Evolutionary conservation across 129 eudicot genomes (phyloP).

Genomic region (Arctium lappa): DNA sequence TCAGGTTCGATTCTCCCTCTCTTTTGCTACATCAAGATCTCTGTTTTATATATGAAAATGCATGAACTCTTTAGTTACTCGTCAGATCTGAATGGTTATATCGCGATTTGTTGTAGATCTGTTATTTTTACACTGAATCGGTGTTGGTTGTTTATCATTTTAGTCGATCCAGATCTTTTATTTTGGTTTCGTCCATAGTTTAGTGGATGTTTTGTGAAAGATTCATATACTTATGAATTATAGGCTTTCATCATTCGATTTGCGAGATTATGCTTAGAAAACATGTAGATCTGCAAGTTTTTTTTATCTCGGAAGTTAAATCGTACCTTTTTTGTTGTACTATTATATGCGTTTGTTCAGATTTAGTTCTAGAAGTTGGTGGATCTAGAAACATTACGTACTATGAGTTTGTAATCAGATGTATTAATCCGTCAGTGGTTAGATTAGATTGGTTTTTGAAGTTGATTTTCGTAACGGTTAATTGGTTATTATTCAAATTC

Average conservation of each 20-base stretch:
- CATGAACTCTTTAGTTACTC: not conserved
- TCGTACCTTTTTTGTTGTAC: not conserved
- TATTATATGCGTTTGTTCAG: not conserved
- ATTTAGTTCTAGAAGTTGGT: not conserved
- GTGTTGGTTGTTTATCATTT: not conserved
- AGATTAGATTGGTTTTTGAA: not conserved
- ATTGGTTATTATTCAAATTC: not conserved
- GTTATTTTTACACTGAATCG: not conserved
- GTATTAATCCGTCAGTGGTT: not conserved
- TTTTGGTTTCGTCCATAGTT: not conserved
- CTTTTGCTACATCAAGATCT: not conserved
- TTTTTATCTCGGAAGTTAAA: not conserved
- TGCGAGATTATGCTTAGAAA: not conserved
- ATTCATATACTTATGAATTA: not conserved
- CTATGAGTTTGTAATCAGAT: not conserved
- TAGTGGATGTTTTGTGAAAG: not conserved
- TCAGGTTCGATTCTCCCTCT: constrained; percentile 29
- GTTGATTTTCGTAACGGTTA: not conserved
- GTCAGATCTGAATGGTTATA: not conserved
- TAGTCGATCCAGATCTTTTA: not conserved
- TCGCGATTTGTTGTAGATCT: not conserved
- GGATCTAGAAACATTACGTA: not conserved
- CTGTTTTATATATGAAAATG: not conserved
- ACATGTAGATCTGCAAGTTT: not conserved
- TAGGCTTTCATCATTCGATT: not conserved